phyloP scores from a whole-genome alignment of 176 grass and related monocot genomes.

The Cenchrus purpureus region DNA sequence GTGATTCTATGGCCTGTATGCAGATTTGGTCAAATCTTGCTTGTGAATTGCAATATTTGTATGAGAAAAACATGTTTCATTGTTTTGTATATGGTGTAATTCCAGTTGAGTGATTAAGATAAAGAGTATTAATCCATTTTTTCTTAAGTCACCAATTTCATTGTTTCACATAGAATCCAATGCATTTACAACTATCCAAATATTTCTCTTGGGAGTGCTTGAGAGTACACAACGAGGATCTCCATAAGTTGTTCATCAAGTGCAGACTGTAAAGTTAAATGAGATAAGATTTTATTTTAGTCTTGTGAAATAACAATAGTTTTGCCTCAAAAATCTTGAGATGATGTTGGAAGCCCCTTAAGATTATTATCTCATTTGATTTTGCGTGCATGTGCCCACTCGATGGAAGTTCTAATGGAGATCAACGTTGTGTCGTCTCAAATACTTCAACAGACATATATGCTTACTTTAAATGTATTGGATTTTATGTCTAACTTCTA shows the following conservation, averaged over 20 bases:
- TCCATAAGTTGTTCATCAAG: not conserved
- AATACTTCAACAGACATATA: not conserved
- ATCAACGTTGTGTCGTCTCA: not conserved
- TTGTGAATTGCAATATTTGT: no score
- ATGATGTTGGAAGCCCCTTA: not conserved
- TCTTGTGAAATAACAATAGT: not conserved
- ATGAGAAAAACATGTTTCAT: no score
- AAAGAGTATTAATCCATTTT: not conserved
- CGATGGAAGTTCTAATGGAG: no score
- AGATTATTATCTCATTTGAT: constrained; percentile 5
- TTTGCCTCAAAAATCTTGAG: not conserved
- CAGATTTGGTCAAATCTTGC: no score
- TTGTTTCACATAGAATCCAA: not conserved
- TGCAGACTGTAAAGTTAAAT: constrained; percentile 8
- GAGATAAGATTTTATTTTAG: constrained; percentile 1
- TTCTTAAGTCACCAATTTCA: not conserved
- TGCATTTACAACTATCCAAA: not conserved
- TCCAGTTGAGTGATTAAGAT: not conserved
- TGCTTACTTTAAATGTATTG: not conserved
- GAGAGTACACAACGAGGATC: constrained; percentile 23
- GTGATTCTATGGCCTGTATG: not conserved
- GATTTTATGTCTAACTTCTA: not conserved
- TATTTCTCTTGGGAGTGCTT: constrained; percentile 6
- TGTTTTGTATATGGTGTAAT: not conserved
- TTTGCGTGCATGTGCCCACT: not conserved